Conservation (phyloP, 106 monocot genomes). For the Xerophyta viscosa region DNA sequence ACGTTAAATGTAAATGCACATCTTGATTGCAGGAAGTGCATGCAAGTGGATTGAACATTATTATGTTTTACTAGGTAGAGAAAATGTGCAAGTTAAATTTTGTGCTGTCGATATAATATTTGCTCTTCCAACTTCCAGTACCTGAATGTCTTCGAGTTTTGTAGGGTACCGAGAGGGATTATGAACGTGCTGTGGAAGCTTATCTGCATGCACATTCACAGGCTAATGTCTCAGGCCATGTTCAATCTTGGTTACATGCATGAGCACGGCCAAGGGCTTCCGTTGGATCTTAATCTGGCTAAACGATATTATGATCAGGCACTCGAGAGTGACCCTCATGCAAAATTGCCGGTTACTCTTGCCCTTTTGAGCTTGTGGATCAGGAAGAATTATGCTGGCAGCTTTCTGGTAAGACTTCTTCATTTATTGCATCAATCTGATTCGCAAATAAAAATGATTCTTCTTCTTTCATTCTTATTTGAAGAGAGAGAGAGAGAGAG, state of each 20-base stretch:
- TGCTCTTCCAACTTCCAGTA: too few species aligned
- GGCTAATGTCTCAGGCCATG: constrained; percentile 89
- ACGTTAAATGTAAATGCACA: too few species aligned
- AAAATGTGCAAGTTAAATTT: too few species aligned
- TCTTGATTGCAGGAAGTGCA: too few species aligned
- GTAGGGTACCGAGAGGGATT: constrained; percentile 83
- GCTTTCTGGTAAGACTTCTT: constrained; percentile 61
- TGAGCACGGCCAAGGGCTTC: constrained; percentile 93
- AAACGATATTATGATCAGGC: constrained; percentile 95
- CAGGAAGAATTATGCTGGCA: constrained; percentile 63
- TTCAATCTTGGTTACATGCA: constrained; percentile 99
- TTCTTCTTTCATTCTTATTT: too few species aligned
- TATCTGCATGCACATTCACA: constrained; percentile 87
- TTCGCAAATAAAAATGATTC: too few species aligned
- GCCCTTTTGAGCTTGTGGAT: constrained; percentile 85
- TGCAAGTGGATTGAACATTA: too few species aligned
- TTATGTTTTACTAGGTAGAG: too few species aligned
- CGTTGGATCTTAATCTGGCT: constrained; percentile 86
- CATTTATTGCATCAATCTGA: too few species aligned
- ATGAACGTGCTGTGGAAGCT: constrained; percentile 90
- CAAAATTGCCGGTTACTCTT: constrained; percentile 79
- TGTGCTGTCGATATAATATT: too few species aligned
- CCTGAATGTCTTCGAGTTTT: too few species aligned
- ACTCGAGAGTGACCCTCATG: constrained; percentile 57
- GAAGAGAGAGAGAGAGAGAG: too few species aligned